Base-by-base conservation (phyloP, 2,329 filamentous ascomycete species). In the Myriosclerotinia scirpicola region DNA sequence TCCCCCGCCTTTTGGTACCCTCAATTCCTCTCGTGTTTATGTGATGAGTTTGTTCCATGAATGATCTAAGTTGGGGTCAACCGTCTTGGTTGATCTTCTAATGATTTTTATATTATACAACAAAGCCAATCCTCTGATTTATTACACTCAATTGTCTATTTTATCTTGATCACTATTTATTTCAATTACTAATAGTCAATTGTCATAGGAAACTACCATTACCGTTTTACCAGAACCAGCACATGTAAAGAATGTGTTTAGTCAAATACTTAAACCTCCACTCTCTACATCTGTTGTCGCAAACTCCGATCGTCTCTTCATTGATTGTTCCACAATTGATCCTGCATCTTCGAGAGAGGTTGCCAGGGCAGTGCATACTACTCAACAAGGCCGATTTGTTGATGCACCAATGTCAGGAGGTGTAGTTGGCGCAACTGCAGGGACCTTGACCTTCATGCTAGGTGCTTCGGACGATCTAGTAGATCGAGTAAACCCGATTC, bases 381-480 rank as follows among this genome's bases (percentile, higher is more conserved):
- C 87, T 1, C 82, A 85, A 1, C 85, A 90, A 75, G 91, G 91
- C 64, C 84, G 83, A 63, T 97, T 98, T 75, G 88, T 97, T 67
- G 95, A 99, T 76, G 94, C 95, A 3, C 95, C 95, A 54, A 97
- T 99, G 90, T 98, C 94, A 0, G 95, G 95, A 58, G 95, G 95
- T 61, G 93, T 97, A 0, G 92, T 98, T 6, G 95, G 94, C 54
- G 95, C 95, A 14, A 83, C 87, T 7, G 92, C 92, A 15, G 95
- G 90, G 44, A 93, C 92, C 0, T 82, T 99, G 67, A 97, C 93
- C 0, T 99, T 99, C 78, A 98, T 99, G 95, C 87, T 98, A 66
- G 95, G 95, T 54, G 85, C 89, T 8, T 82, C 87, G 0, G 76
- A 81, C 0, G 80, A 84, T 5, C 77, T 91, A 0, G 81, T 95